Base-by-base conservation (phyloP, 2,329 filamentous ascomycete species). In the Claviceps sp. region DNA sequence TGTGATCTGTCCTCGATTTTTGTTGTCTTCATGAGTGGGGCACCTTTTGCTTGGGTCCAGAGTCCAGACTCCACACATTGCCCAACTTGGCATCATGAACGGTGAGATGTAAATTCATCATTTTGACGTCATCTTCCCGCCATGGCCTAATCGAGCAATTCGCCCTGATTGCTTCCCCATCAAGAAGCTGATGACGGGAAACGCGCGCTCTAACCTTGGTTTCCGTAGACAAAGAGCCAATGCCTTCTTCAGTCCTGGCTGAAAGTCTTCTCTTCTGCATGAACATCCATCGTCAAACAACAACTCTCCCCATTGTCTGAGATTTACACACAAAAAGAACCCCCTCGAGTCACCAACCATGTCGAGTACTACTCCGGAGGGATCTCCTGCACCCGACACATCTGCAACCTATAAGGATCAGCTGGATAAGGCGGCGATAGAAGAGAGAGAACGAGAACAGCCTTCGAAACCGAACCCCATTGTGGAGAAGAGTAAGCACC, bases 361-460 rank as follows among this genome's bases (percentile, higher is more conserved):
- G 19, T 54, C 47, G 19, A 58, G 60, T 57, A 47, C 58, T 4
- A 44, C 49, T 5, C 11, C 41, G 6, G 45, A 57, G 10, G 40
- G 40, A 22, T 38, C 42, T 14, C 10, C 34, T 34, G 49, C 3
- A 34, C 41, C 10, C 58, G 62, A 53, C 59, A 60, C 50, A 64
- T 60, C 30, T 34, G 30, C 30, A 34, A 47, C 24, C 47, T 73
- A 68, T 65, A 76, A 76, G 61, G 56, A 68, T 38, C 65, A 70
- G 57, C 68, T 76, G 1, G 73, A 75, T 58, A 60, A 66, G 45
- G 68, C 64, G 14, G 73, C 73, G 2, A 54, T 61, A 14, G 65
- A 68, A 40, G 63, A 63, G 11, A 64, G 63, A 17, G 51, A 55
- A 10, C 52, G 59, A 16, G 62, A 63, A 2, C 51, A 55, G 6